Percentiles rank a stretch among this genome's conserved stretches.
Evolutionary conservation across 768 basidiomycete genomes (phyloP).

Genomic region (Lentinula lateritia): DNA sequence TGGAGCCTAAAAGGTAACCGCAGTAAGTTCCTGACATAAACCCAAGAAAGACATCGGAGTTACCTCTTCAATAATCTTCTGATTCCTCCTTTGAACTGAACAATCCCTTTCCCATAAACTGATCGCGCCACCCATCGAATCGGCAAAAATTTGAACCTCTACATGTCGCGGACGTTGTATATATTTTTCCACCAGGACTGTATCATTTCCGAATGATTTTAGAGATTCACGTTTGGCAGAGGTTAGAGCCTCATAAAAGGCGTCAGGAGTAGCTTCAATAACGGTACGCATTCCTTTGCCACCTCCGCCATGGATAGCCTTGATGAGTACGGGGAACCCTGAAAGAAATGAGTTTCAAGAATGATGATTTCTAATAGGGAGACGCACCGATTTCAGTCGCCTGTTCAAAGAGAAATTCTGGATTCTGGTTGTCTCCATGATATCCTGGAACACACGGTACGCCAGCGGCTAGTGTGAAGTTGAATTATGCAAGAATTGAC

Average conservation of each 20-base stretch:
- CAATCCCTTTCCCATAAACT: constrained; percentile 96
- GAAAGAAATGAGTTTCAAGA: background rate
- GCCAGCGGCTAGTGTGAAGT: constrained; percentile 55
- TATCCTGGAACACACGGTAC: constrained; percentile 96
- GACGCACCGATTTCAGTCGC: constrained; percentile 64
- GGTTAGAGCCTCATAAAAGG: constrained; percentile 74
- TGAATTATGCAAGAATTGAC: background rate
- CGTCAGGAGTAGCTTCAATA: constrained; percentile 42
- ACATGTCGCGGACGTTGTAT: constrained; percentile 85
- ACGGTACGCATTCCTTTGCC: constrained; percentile 95
- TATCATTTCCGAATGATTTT: constrained; percentile 84
- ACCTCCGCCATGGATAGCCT: constrained; percentile 94
- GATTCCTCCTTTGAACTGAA: constrained; percentile 86
- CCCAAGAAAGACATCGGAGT: background rate
- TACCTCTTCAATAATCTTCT: constrained; percentile 94
- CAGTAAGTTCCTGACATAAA: background rate
- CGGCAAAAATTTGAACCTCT: constrained; percentile 94
- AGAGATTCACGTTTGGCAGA: constrained; percentile 87
- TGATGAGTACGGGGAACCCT: constrained; percentile 92
- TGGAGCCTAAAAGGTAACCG: constrained; percentile 54
- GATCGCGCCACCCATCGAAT: constrained; percentile 72
- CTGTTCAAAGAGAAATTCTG: constrained; percentile 58
- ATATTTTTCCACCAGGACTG: constrained; percentile 86
- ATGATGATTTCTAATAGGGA: background rate
- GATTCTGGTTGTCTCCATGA: constrained; percentile 79